These are phyloP conservation scores for Phascolomyces articulosus DNA, from an alignment of 371 early-diverging fungal genomes.

Conservation along the genomic window DNA sequence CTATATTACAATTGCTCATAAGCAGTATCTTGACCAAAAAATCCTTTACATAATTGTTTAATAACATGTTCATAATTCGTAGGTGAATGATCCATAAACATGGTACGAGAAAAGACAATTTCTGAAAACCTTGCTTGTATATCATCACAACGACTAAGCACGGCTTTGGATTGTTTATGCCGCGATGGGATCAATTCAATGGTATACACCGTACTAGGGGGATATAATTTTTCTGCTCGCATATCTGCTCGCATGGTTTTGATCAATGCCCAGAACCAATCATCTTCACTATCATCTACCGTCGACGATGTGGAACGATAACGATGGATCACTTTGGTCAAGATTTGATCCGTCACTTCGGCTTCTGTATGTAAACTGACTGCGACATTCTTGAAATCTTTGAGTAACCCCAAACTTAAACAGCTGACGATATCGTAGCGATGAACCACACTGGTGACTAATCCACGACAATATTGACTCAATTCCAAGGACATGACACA, in stretches of 20 bases:
- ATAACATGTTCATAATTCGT: conserved; percentile 64
- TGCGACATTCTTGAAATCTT: conserved; percentile 78
- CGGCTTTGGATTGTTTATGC: conserved; percentile 36
- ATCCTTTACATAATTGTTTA: conserved; percentile 27
- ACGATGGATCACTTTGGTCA: conserved; percentile 62
- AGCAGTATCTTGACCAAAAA: conserved; percentile 21
- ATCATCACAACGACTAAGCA: conserved; percentile 67
- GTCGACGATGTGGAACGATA: conserved; percentile 23
- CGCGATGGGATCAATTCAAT: conserved; percentile 56
- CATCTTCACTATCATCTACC: conserved; percentile 6
- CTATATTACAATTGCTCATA: neutral
- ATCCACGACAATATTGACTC: conserved; percentile 67
- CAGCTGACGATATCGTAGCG: conserved; percentile 73
- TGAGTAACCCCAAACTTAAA: conserved; percentile 73
- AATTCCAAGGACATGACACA: conserved; percentile 71
- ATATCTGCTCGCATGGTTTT: conserved; percentile 83
- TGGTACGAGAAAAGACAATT: conserved; percentile 67
- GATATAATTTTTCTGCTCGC: conserved; percentile 80
- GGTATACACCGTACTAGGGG: conserved; percentile 73
- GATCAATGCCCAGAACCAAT: conserved; percentile 82
- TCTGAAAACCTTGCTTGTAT: conserved; percentile 72
- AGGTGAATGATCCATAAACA: conserved; percentile 79
- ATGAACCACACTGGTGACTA: conserved; percentile 80
- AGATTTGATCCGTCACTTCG: conserved; percentile 72
- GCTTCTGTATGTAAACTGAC: conserved; percentile 67